Evolutionary conservation across 1,284 basidiomycete species (phyloP), one percentile per base, ranked within the genome.

Genomic region (Inonotus hispidus): DNA sequence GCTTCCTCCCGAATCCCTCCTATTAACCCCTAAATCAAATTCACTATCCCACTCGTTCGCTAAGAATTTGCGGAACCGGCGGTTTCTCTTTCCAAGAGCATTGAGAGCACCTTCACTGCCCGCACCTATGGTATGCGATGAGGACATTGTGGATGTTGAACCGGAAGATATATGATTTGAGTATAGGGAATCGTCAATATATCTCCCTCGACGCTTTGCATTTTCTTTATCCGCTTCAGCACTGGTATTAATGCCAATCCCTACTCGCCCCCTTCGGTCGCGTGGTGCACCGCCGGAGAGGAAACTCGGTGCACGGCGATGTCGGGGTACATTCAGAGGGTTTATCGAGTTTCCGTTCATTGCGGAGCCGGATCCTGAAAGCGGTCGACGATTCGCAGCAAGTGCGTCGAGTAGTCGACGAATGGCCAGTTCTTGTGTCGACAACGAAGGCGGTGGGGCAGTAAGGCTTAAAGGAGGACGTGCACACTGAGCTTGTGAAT

Each of bases 261-360:
- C 87, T 60, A 92, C 84, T 21, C 90, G 80, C 3, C 90, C 90
- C 29, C 90, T 77, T 23, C 90, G 77, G 70, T 92, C 90, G 59
- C 90, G 80, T 25, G 90, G 90, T 14, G 82, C 73, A 4, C 83
- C 85, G 1, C 82, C 85, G 2, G 85, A 84, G 23, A 90, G 74
- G 74, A 91, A 91, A 46, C 81, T 85, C 0, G 85, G 85, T 0
- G 86, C 77, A 66, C 80, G 73, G 55, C 70, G 68, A 38, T 74
- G 74, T 56, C 66, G 67, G 60, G 73, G 69, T 21, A 71, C 65
- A 71, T 19, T 79, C 78, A 38, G 74, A 76, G 49, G 57, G 83
- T 73, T 16, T 79, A 82, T 27, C 16, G 13, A 14, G 16, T 39
- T 50, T 16, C 45, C 27, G 29, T 25, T 92, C 75, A 41, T 91